A percentile compares a stretch with the other conserved stretches of the same genome.
Evolutionary conservation across 352 stramenopile species (phyloP).

Genomic region (Elongisporangium undulatum): DNA sequence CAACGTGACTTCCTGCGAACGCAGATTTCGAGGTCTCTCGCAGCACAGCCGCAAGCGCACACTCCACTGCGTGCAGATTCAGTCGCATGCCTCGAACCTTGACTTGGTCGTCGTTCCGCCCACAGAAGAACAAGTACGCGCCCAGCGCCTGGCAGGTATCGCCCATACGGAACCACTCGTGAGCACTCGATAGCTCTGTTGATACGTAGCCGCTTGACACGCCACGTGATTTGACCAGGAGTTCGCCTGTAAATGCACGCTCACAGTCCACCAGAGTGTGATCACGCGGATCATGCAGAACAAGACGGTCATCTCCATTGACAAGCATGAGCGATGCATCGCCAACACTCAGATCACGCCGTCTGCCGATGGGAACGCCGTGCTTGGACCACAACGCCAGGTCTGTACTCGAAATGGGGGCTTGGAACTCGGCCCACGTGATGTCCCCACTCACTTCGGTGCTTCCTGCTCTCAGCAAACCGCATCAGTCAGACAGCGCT

Average conservation of each 20-base stretch:
- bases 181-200: not conserved
- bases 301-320: not conserved
- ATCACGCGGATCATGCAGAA: not conserved
- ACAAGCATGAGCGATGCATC: slow-evolving; percentile 23
- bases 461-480: slow-evolving; percentile 30
- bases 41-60: slow-evolving; percentile 15
- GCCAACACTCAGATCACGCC: slow-evolving; percentile 16
- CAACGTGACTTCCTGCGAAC: not conserved
- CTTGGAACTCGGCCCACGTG: slow-evolving; percentile 32
- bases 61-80: slow-evolving; percentile 46
- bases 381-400: slow-evolving; percentile 19
- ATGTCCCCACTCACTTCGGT: slow-evolving; percentile 64
- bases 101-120: slow-evolving; percentile 38
- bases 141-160: slow-evolving; percentile 33
- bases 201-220: not conserved
- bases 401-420: slow-evolving; percentile 12
- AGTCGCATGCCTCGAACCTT: slow-evolving; percentile 55
- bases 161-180: slow-evolving; percentile 31
- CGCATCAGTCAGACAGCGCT: slow-evolving; percentile 1
- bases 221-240: slow-evolving; percentile 5
- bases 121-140: slow-evolving; percentile 31
- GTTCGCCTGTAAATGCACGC: slow-evolving; percentile 14
- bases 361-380: slow-evolving; percentile 42
- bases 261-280: not conserved
- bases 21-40: slow-evolving; percentile 2